Evolutionary conservation across 2,329 filamentous ascomycete genomes (phyloP), one percentile per base, ranked within the genome.

Genomic region (Orbilia ellipsospora): DNA sequence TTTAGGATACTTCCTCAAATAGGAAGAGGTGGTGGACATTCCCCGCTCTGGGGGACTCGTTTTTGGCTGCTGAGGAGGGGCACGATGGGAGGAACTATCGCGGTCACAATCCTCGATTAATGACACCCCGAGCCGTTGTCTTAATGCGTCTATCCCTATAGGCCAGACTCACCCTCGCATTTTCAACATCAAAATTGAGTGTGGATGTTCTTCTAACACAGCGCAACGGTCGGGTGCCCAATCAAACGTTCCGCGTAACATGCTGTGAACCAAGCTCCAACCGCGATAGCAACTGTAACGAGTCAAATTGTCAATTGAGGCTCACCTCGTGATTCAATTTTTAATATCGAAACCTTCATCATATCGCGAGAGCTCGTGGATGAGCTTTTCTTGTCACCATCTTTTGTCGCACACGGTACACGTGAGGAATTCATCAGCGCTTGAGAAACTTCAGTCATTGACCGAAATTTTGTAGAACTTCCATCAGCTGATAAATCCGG

Each of bases 401-500:
- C 31, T 36, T 36, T 2, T 2, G 31, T 36, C 31, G 31, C 31
- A 36, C 48, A 66, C 48, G 31, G 44, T 55, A 28, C 72, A 61
- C 57, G 65, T 52, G 65, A 52, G 50, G 15, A 36, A 23, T 36
- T 59, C 31, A 40, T 23, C 57, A 75, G 72, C 72, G 72, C 72
- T 75, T 75, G 45, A 75, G 65, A 23, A 64, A 31, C 59, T 28
- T 64, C 50, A 12, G 28, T 50, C 44, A 69, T 69, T 69, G 64
- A 45, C 45, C 54, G 23, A 48, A 0, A 16, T 40, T 36, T 36
- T 48, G 44, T 54, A 42, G 44, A 59, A 45, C 40, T 36, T 31
- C 59, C n/a, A 69, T 75, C 72, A 75, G 64, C 72, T 69, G 72
- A 75, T 68, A 63, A 56, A 55, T 61, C 20, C 36, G 51, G 10